Percentiles rank a stretch among this genome's conserved stretches.
Evolutionary conservation across 805 yeast genomes (phyloP).

Genomic region (Clavispora fructus): DNA sequence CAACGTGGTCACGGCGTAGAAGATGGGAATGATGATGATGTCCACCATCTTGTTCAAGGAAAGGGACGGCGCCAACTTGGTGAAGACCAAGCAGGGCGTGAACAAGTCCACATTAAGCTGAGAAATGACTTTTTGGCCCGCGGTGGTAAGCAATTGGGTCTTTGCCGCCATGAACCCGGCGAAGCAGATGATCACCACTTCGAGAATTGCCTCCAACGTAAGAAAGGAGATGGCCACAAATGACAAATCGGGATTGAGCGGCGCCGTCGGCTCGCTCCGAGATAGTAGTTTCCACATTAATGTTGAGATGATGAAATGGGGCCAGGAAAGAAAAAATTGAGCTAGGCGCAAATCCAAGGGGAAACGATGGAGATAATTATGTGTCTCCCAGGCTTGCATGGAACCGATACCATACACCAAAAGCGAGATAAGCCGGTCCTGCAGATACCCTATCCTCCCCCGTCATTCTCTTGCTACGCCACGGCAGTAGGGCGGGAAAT

Average conservation of each 20-base stretch:
- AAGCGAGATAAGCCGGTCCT: background rate
- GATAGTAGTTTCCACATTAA: background rate
- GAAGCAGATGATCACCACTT: slow-evolving; percentile 80
- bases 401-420: background rate
- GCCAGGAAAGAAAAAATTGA: background rate
- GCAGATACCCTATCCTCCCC: background rate
- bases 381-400: background rate
- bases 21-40: slow-evolving; percentile 76
- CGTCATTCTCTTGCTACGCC: background rate
- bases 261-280: background rate
- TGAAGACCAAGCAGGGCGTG: slow-evolving; percentile 92
- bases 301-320: background rate
- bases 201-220: slow-evolving; percentile 87
- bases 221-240: slow-evolving; percentile 49
- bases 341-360: background rate
- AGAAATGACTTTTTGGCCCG: slow-evolving; percentile 74
- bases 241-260: slow-evolving; percentile 25
- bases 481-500: background rate
- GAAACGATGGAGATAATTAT: background rate
- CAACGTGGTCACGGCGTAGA: slow-evolving; percentile 76
- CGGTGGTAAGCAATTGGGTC: slow-evolving; percentile 59
- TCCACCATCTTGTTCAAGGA: slow-evolving; percentile 75
- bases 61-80: slow-evolving; percentile 64
- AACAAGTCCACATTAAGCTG: slow-evolving; percentile 82
- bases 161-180: slow-evolving; percentile 85